phyloP scores from a whole-genome alignment of 768 basidiomycete genomes.

The Leucosporidium yakuticum region DNA sequence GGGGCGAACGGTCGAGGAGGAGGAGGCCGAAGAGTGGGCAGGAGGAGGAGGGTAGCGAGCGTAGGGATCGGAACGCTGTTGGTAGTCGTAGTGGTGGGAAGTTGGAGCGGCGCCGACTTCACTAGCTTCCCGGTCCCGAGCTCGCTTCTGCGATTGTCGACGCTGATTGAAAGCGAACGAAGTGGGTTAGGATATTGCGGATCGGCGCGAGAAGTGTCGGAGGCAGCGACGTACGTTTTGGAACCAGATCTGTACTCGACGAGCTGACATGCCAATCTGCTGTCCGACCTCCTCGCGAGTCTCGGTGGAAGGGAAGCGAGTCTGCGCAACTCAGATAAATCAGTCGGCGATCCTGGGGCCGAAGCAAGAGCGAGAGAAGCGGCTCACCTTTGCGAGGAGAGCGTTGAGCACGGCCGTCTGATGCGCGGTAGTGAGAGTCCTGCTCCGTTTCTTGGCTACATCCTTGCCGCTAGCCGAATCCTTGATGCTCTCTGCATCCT shows the following conservation, averaged over 20 bases:
- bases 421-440: constrained; percentile 77
- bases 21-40: constrained; percentile 5
- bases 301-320: constrained; percentile 79
- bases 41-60: neutral
- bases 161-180: constrained; percentile 6
- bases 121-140: constrained; percentile 29
- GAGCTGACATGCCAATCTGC: constrained; percentile 77
- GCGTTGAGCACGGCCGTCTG: constrained; percentile 82
- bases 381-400: constrained; percentile 69
- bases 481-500: neutral
- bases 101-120: neutral
- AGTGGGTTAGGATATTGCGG: no score
- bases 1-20: neutral
- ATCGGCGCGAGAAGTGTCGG: no score
- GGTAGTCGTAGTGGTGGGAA: constrained; percentile 1
- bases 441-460: constrained; percentile 51
- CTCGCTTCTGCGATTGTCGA: constrained; percentile 33
- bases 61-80: neutral
- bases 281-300: constrained; percentile 82
- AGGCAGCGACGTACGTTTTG: constrained; percentile 27
- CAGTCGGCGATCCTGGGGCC: neutral
- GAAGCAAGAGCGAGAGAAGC: neutral
- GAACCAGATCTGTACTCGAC: constrained; percentile 64
- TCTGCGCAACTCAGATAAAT: constrained; percentile 48
- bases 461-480: neutral